Evolutionary conservation across 495 filamentous ascomycete species (phyloP), one percentile per base, ranked within the genome.

Genomic region (Acidomyces sp.): DNA sequence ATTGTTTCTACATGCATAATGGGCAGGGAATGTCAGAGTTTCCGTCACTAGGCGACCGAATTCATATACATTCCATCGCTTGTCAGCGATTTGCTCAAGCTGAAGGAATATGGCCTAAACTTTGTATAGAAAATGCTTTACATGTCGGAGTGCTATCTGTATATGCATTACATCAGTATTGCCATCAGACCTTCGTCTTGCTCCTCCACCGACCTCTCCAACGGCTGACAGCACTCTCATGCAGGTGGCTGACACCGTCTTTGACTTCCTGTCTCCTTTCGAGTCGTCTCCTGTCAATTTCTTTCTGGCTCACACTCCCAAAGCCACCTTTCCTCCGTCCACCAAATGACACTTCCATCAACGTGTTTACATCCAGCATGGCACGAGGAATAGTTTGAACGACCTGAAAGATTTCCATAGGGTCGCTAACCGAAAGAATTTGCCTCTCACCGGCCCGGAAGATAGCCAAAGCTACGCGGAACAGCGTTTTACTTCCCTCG

Each of bases 391-490:
- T 73, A n/a, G 78, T 75, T 58, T 97, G 90, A 22, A 97, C 84
- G 7, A 93, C 75, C 59, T 93, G 85, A 58, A 94, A 94, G 38
- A 93, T 81, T 62, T 97, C 90, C 84, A 93, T 93, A 3, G 82
- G 81, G 55, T 96, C 88, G 34, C 65, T 70, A 3, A 94, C 78
- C 4, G 67, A 72, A 48, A 77, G 72, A 52, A 97, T 92, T 43
- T 88, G 77, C 19, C 65, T 54, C 60, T 94, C 87, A 46, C 82
- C 88, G 1, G 86, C 66, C 58, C 94, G 93, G 71, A 97, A 94
- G 49, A 94, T 79, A 25, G 84, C 80, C 20, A 97, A 67, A 5
- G 88, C 83, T 39, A 93, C 80, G 23, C 85, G 80, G 59, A 96
- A 97, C n/a, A 97, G 74, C 2, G 85, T 94, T 50, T 87, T 87